Evolutionary conservation across 2,329 filamentous ascomycete genomes (phyloP).

Genomic region (Microcyclosporella mali): DNA sequence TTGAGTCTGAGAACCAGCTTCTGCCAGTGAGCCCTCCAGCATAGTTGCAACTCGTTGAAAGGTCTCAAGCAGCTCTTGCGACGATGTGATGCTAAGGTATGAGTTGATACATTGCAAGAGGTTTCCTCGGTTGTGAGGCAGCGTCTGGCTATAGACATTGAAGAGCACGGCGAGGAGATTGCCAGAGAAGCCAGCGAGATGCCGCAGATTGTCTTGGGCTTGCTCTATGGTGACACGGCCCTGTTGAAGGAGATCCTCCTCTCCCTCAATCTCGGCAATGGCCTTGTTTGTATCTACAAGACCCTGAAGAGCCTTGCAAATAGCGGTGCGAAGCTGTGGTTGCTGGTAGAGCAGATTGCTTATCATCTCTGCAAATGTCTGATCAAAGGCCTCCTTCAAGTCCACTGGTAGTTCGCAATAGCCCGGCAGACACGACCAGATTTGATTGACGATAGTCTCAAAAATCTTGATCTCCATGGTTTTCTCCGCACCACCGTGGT

Average conservation of each 20-base stretch:
- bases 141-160: conserved; percentile 95
- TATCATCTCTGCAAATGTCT: conserved; percentile 79
- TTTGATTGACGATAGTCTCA: conserved; percentile 90
- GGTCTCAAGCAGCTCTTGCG: conserved; percentile 71
- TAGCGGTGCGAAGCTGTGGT: conserved; percentile 74
- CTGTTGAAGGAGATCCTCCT: conserved; percentile 68
- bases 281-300: conserved; percentile 88
- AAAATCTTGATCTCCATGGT: conserved; percentile 97
- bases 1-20: conserved; percentile 56
- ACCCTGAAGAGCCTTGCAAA: conserved; percentile 80
- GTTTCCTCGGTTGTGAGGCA: conserved; percentile 83
- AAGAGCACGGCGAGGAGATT: conserved; percentile 96
- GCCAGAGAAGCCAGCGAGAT: conserved; percentile 70
- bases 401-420: conserved; percentile 93
- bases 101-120: conserved; percentile 93
- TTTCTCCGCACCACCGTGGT: conserved; percentile 76
- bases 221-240: conserved; percentile 68
- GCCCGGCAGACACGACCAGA: conserved; percentile 87
- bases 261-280: conserved; percentile 62
- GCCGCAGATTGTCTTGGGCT: conserved; percentile 73
- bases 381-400: conserved; percentile 61
- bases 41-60: conserved; percentile 82
- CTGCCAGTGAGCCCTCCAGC: conserved; percentile 65
- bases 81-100: conserved; percentile 68
- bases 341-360: conserved; percentile 92